Conservation (phyloP, 169 alveolate species). For the Eimeria sp. region DNA sequence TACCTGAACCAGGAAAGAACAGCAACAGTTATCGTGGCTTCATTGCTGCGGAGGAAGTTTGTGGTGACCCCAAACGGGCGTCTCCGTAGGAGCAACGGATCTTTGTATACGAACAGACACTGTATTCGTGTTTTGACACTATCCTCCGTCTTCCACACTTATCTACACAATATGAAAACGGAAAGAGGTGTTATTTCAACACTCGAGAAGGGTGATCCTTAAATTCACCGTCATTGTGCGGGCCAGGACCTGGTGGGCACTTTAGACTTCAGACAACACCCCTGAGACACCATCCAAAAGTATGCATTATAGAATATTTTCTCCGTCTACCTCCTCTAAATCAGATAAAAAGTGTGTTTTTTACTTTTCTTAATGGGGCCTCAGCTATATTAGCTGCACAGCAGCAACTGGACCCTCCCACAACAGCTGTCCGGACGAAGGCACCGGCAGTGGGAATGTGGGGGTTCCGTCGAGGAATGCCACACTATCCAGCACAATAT, state of each 20-base stretch:
- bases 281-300: background rate
- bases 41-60: background rate
- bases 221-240: background rate
- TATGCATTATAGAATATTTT: background rate
- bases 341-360: no score
- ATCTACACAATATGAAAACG: background rate
- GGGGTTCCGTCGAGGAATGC: background rate
- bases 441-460: background rate
- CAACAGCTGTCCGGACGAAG: background rate
- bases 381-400: background rate
- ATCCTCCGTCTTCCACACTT: background rate
- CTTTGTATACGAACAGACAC: background rate
- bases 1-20: background rate
- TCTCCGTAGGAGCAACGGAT: background rate
- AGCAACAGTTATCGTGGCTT: background rate
- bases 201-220: background rate
- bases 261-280: background rate
- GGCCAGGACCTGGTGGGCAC: background rate
- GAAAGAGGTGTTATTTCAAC: background rate
- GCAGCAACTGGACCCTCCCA: background rate
- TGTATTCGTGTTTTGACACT: background rate
- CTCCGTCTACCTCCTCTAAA: background rate
- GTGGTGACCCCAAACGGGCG: background rate
- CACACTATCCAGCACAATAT: background rate
- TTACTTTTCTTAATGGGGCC: background rate